Conservation (phyloP, 345 rosid genomes). For the Populus ilicifolia region DNA sequence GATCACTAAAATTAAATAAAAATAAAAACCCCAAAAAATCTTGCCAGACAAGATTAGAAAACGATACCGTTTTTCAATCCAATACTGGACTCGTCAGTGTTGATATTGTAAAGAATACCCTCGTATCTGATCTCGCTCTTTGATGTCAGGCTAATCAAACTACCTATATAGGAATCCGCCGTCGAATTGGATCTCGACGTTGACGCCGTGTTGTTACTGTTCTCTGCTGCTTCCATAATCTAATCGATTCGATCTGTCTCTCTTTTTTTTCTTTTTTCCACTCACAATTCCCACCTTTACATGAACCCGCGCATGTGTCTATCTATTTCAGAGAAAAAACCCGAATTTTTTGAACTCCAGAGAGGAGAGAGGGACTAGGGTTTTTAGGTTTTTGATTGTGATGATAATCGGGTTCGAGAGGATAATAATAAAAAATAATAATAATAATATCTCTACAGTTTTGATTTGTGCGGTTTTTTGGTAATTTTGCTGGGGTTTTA, state of each 20-base stretch:
- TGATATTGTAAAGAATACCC: slow-evolving; percentile 85
- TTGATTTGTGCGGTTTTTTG: background rate
- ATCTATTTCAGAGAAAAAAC: background rate
- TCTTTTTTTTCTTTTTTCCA: too few species aligned
- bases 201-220: slow-evolving; percentile 45
- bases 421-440: background rate
- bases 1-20: background rate
- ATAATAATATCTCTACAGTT: background rate
- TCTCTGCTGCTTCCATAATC: slow-evolving; percentile 56
- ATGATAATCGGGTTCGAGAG: slow-evolving; percentile 7
- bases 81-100: slow-evolving; percentile 93
- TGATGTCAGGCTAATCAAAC: slow-evolving; percentile 93
- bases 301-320: background rate
- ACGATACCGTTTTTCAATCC: slow-evolving; percentile 79
- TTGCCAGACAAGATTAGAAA: background rate
- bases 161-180: slow-evolving; percentile 92
- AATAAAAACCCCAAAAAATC: background rate
- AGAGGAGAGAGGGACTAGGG: slow-evolving; percentile 31
- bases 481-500: background rate
- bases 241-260: background rate
- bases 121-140: slow-evolving; percentile 97
- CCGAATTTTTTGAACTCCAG: background rate
- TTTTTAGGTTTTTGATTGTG: slow-evolving; percentile 36
- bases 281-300: background rate
- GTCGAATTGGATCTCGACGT: slow-evolving; percentile 47